A percentile compares a stretch with the other conserved stretches of the same genome.
Evolutionary conservation across 352 stramenopile genomes (phyloP).

Genomic region (Pythium guiyangense): DNA sequence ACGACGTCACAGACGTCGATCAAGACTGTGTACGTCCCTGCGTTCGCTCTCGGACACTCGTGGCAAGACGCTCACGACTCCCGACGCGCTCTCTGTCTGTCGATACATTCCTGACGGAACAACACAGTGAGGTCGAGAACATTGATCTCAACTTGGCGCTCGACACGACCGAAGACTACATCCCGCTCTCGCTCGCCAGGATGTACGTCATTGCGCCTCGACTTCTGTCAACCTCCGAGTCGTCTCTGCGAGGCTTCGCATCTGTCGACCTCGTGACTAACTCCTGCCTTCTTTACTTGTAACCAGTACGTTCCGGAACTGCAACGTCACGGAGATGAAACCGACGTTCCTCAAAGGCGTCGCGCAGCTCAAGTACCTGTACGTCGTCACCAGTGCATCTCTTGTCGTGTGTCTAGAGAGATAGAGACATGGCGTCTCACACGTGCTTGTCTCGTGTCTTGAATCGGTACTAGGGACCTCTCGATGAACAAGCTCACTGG

Average conservation of each 20-base stretch:
- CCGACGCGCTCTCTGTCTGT: slow-evolving; percentile 3
- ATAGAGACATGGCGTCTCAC: background rate
- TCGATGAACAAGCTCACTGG: slow-evolving; percentile 42
- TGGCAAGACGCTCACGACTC: background rate
- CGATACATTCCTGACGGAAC: background rate
- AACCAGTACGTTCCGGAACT: slow-evolving; percentile 27
- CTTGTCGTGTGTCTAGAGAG: background rate
- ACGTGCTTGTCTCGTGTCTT: background rate
- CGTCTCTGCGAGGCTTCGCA: background rate
- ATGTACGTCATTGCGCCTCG: slow-evolving; percentile 22
- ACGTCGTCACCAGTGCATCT: background rate
- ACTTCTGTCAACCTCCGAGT: background rate
- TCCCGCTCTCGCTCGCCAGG: slow-evolving; percentile 35
- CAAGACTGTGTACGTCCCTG: slow-evolving; percentile 25
- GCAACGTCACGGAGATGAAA: slow-evolving; percentile 38
- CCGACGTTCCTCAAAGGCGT: slow-evolving; percentile 36
- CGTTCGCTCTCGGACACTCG: too few relatives aligned
- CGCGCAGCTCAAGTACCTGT: slow-evolving; percentile 36
- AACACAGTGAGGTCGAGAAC: slow-evolving; percentile 32
- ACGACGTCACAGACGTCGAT: slow-evolving; percentile 28
- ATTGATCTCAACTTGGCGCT: slow-evolving; percentile 31
- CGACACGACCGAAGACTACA: slow-evolving; percentile 29
- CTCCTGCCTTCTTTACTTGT: background rate
- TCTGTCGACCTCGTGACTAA: background rate
- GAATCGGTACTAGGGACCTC: slow-evolving; percentile 17